Percentiles rank a stretch among this genome's conserved stretches.
Evolutionary conservation across 2,329 filamentous ascomycete species (phyloP).

Genomic region (Mollisia scopiformis): DNA sequence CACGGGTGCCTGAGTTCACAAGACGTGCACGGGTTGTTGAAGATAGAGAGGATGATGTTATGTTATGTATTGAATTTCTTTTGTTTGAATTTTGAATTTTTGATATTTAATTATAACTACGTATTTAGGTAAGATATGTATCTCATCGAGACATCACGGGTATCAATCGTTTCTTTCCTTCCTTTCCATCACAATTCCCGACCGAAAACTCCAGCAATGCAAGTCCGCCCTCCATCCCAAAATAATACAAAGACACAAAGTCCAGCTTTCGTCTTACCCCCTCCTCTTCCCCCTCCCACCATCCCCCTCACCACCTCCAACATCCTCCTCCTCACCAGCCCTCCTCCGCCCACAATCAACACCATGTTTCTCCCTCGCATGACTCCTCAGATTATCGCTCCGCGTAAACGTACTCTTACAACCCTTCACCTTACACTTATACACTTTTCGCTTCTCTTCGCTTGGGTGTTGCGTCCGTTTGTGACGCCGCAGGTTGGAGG

Average conservation of each 20-base stretch:
- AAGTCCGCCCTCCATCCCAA: not conserved
- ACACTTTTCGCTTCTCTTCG: constrained; percentile 12
- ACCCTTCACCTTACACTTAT: constrained; percentile 21
- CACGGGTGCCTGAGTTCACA: too few species aligned
- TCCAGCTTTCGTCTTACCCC: not conserved
- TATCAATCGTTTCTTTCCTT: not conserved
- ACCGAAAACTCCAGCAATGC: constrained; percentile 5
- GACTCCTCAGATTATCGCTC: constrained; percentile 31
- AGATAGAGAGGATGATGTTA: too few species aligned
- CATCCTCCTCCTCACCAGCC: not conserved
- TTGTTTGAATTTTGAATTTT: too few species aligned
- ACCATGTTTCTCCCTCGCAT: constrained; percentile 27
- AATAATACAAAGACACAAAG: not conserved
- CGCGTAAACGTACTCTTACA: constrained; percentile 29
- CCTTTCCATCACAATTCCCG: too few species aligned
- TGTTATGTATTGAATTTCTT: too few species aligned
- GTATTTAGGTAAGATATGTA: too few species aligned
- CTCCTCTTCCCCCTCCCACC: not conserved
- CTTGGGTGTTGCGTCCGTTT: constrained; percentile 27
- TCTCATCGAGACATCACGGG: not conserved
- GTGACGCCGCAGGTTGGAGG: constrained; percentile 31
- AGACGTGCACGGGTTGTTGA: too few species aligned
- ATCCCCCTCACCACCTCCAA: not conserved
- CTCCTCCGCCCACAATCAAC: not conserved
- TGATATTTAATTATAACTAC: too few species aligned